Base-by-base conservation (phyloP, 441 rosid species). In the Flueggea neowawraea region DNA sequence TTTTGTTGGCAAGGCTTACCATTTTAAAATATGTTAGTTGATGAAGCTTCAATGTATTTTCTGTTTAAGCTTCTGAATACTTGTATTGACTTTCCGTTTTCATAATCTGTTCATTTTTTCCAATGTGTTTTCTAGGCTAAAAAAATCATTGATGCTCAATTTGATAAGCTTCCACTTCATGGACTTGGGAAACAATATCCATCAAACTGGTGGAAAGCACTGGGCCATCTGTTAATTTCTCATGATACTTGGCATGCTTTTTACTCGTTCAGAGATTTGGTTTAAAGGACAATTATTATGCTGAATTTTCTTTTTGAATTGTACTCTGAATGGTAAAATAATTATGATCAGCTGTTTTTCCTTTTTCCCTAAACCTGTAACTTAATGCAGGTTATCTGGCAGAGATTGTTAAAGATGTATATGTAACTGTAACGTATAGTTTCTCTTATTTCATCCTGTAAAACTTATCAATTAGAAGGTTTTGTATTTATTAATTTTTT, bases 101-200 rank as follows among this genome's bases (percentile, higher is more conserved):
- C 28, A 36, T 36, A 36, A 36, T 36, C 41, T 36, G 28, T 22
- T 22, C 28, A 36, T 54, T 41, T 54, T 57, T 59, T 33, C 53
- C 52, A 41, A 31, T 60, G 32, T 57, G 60, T 16, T 64, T 63
- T 60, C 16, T 44, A 81, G 86, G 69, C 80, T 31, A 81, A 78
- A 63, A 78, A 57, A 51, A 73, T 81, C 57, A 22, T 74, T 67
- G 81, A 76, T 52, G 64, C 70, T 62, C 74, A 72, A 33, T 78
- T 81, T 66, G 79, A 81, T 75, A 71, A 74, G 76, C 81, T 81
- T 61, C 81, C 79, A 13, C 76, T 81, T 65, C 83, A 82, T 66
- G 86, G 86, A 65, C 86, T 72, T 45, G 86, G 83, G 65, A 76
- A 75, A 74, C 71, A 71, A 48, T 60, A 74, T 58, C 54, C 77